Evolutionary conservation across 2,329 filamentous ascomycete species (phyloP), one percentile per base, ranked within the genome.

Genomic region (Colletotrichum sp.): DNA sequence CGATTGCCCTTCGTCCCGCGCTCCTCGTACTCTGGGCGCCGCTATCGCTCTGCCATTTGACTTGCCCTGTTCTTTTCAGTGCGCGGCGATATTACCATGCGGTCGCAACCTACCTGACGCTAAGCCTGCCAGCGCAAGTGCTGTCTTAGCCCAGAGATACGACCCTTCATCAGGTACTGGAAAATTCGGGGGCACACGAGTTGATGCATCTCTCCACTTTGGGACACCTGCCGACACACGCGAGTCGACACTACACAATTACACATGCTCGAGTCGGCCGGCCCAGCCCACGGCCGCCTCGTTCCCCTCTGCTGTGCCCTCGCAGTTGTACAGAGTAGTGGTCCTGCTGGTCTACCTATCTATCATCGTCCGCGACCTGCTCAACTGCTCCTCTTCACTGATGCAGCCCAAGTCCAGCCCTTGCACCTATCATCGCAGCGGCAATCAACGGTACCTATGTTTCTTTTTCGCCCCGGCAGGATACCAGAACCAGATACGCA

Each of bases 221-320:
- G 15, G 70, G 73, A 48, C 22, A 28, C 39, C 56, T 43, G 56
- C 73, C 73, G 56, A 75, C 62, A 62, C 32, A 39, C 39, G 28
- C 56, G 61, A 66, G 48, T 66, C 36, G 25, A 60, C 61, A 64
- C 58, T 43, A 48, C 43, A 13, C 71, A 39, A 58, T 72, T 43
- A 65, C 64, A 72, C 73, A 68, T 64, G 62, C 69, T 68, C 69
- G 15, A 75, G 73, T 58, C 62, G 73, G 39, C 73, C 39, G 55
- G 69, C 30, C 72, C 28, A 61, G 69, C 68, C 64, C 62, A 43
- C 15, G 27, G 30, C 30, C 61, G 73, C 62, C 34, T 68, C 56
- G 48, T 27, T 58, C 56, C 43, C 43, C 28, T 62, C 56, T 12
- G 22, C 39, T 48, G 39, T 48, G 39, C 39, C 39, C 39, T n/a